Evolutionary conservation across 371 early-diverging fungal genomes (phyloP).

Genomic region (Actinomucor elegans): DNA sequence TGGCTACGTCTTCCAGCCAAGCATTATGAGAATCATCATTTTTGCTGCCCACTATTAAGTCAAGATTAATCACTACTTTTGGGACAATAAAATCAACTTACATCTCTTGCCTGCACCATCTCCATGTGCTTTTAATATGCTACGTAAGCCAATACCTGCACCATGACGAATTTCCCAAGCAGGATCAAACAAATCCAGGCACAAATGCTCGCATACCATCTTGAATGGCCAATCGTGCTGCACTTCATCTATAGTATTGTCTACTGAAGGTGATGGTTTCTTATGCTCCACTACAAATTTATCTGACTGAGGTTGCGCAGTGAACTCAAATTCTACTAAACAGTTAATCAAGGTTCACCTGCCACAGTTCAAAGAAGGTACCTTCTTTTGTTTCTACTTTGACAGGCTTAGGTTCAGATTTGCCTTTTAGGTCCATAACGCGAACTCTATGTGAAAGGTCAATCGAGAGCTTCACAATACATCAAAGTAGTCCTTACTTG

Average conservation of each 20-base stretch:
- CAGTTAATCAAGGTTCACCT: neutral
- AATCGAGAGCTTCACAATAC: neutral
- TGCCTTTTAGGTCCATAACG: conserved; percentile 44
- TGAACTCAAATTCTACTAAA: conserved; percentile 53
- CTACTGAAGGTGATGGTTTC: conserved; percentile 35
- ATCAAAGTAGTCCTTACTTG: conserved; percentile 71
- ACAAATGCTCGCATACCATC: conserved; percentile 85
- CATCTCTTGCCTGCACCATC: conserved; percentile 76
- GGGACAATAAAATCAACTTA: conserved; percentile 15
- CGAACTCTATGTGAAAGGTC: conserved; percentile 34
- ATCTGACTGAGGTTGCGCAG: conserved; percentile 69
- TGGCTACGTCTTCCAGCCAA: conserved; percentile 86
- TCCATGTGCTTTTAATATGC: conserved; percentile 86
- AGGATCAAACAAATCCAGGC: conserved; percentile 88
- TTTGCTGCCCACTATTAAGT: conserved; percentile 36
- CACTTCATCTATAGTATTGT: conserved; percentile 19
- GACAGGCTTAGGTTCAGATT: conserved; percentile 48
- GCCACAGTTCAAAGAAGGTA: too few relatives aligned
- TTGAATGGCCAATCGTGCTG: conserved; percentile 88
- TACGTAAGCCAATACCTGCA: conserved; percentile 92
- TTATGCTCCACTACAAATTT: conserved; percentile 79
- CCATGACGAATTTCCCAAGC: conserved; percentile 97
- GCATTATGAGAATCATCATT: conserved; percentile 73
- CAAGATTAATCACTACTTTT: too few relatives aligned
- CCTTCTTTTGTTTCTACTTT: conserved; percentile 50